Base-by-base conservation (phyloP, 2,329 filamentous ascomycete species). In the Lasiodiplodia sp. region DNA sequence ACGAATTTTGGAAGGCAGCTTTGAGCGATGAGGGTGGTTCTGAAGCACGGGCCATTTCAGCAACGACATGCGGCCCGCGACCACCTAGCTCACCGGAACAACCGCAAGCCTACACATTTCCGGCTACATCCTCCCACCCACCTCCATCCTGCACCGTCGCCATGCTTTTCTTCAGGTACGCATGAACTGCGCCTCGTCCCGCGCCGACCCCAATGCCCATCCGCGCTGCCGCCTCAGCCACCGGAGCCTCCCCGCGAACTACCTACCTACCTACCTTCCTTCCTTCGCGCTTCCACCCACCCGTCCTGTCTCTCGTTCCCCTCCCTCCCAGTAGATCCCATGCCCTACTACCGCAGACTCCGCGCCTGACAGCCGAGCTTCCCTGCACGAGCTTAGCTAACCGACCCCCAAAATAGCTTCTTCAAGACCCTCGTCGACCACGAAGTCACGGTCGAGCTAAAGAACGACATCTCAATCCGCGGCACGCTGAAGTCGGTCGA, bases 351-450 rank as follows among this genome's bases (percentile, higher is more conserved):
- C 14, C 25, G 2, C 4, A 10, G 8, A n/a, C 14, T 18, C n/a
- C 31, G 6, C 12, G 4, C 23, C 14, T 7, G 5, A 18, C 52
- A n/a, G 6, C 11, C 25, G n/a, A 16, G 44, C 44, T 34, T 23
- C 8, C 52, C 1, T 16, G 14, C 25, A 7, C 8, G 14, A 34
- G 16, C 14, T 28, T 18, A 31, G 14, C 14, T 47, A 16, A 18
- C 31, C 23, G 10, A 21, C 11, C 12, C 31, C 31, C 44, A 68
- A 65, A 66, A 70, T 78, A 96, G 92, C 84, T 98, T 97, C 86
- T 98, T 98, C 89, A 98, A 98, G 82, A 98, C 95, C 66, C 92
- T 98, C 77, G 96, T 97, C 80, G 96, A 97, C 85, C 92, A 96
- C 74, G 91, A 96, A 85, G 94, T 99, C 77, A 98, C 94, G 57